Base-by-base conservation (phyloP, 192 early-diverging fungal genomes). In the Linnemannia zychae region DNA sequence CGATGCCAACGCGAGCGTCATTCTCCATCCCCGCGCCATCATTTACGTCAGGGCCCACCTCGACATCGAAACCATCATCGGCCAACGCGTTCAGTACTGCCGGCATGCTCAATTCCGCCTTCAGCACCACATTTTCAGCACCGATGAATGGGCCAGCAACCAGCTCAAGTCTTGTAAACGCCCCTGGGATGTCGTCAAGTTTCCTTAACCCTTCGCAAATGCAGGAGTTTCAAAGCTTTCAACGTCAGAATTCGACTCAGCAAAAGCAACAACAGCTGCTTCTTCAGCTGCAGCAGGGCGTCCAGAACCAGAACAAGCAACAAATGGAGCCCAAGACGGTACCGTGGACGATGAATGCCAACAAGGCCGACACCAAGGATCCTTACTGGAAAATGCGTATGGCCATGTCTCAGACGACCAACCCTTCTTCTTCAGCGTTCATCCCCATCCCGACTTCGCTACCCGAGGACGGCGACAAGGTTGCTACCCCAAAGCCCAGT, bases 191-290 rank as follows among this genome's bases (percentile, higher is more conserved):
- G 81, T 70, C 82, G 6, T 79, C 82, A 0, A 84, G 82, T 48
- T 84, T 84, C 52, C 47, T 84, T n/a, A 77, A 84, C 46, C 77
- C 82, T 13, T 79, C 82, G 4, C 77, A 78, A 15, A 84, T 84
- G 73, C 82, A 84, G 50, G 82, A 84, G 73, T 84, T 84, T 31
- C 77, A 84, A 57, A 76, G 76, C 47, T 84, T 84, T 47, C 74
- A 84, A 37, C 72, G 77, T 11, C 82, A 84, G 60, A 84, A 68
- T n/a, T 1, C 72, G 28, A 36, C 65, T 12, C 76, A 78, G 47
- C 71, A 78, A 18, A 50, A 82, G 49, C 81, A 82, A 46, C 80
- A 82, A 16, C 81, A 82, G 20, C 60, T 82, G 1, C 44, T 82
- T n/a, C 34, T 46, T 57, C 81, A 84, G 38, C 67, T 84, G 20